Conservation (phyloP, 1,284 basidiomycete species). For the Irpex sp. region DNA sequence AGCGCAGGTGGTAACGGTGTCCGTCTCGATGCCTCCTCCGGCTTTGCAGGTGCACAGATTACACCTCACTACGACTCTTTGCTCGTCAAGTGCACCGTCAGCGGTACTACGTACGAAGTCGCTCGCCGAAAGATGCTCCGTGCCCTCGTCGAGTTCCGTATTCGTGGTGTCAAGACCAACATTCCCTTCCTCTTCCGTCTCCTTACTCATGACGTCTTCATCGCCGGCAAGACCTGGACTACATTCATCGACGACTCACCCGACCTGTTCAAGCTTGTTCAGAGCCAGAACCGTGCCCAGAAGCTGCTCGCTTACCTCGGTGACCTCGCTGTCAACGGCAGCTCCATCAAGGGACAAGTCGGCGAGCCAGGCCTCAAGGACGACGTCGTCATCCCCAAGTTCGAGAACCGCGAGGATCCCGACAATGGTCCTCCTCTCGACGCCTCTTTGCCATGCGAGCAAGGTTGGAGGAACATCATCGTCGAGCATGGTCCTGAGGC, state of each 20-base stretch:
- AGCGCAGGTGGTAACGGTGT: conserved; percentile 99
- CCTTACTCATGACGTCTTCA: conserved; percentile 96
- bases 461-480: conserved; percentile 99
- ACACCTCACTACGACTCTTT: conserved; percentile 99
- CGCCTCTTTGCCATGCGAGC: conserved; percentile 77
- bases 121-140: conserved; percentile 99
- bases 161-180: conserved; percentile 99
- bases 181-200: conserved; percentile 99
- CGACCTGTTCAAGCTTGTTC: conserved; percentile 97
- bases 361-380: conserved; percentile 95
- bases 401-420: conserved; percentile 79
- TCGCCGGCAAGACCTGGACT: conserved; percentile 97
- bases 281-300: conserved; percentile 97
- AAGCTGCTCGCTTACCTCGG: conserved; percentile 97
- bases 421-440: conserved; percentile 71
- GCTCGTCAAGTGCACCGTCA: conserved; percentile 95
- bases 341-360: conserved; percentile 88
- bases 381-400: conserved; percentile 83
- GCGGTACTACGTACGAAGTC: conserved; percentile 97
- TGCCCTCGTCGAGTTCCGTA: conserved; percentile 98
- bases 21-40: conserved; percentile 94
- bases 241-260: conserved; percentile 99
- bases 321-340: conserved; percentile 97
- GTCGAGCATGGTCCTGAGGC: conserved; percentile 97
- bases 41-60: conserved; percentile 99